phyloP scores from a whole-genome alignment of 75 land plant genomes.

The Sequoia sempervirens region DNA sequence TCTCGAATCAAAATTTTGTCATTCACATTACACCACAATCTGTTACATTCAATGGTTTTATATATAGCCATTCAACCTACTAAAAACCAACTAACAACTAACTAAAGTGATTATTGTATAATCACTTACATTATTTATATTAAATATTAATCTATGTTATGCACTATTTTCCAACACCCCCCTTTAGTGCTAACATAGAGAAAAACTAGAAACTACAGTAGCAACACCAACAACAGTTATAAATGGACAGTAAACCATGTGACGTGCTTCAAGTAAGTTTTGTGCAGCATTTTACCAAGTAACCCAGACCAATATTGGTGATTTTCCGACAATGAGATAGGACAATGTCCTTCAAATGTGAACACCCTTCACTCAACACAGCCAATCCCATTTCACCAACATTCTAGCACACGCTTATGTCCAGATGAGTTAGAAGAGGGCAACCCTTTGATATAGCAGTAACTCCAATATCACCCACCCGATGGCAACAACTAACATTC shows the following conservation, averaged over 20 bases:
- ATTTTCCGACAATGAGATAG: constrained; percentile 75
- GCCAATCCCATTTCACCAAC: constrained; percentile 64
- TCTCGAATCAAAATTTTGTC: too few species aligned
- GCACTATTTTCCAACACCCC: too few species aligned
- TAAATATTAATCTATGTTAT: too few species aligned
- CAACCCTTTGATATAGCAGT: constrained; percentile 78
- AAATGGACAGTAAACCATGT: constrained; percentile 84
- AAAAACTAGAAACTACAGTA: constrained; percentile 60
- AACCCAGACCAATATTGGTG: constrained; percentile 67
- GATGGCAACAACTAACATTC: constrained; percentile 84
- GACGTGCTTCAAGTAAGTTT: constrained; percentile 64
- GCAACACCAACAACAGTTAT: constrained; percentile 79
- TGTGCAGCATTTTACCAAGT: constrained; percentile 52
- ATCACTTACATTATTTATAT: too few species aligned
- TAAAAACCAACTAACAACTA: too few species aligned
- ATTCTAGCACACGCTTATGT: constrained; percentile 84
- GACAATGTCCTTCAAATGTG: constrained; percentile 63
- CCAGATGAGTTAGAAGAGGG: constrained; percentile 60
- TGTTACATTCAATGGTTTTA: too few species aligned
- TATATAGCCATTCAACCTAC: too few species aligned
- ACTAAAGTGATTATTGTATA: too few species aligned
- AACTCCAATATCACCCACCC: constrained; percentile 74
- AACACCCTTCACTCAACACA: constrained; percentile 74
- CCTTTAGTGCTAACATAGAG: too few species aligned
- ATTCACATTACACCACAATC: too few species aligned